Conservation (phyloP, 2,329 filamentous ascomycete genomes). For the Apiospora hydei region DNA sequence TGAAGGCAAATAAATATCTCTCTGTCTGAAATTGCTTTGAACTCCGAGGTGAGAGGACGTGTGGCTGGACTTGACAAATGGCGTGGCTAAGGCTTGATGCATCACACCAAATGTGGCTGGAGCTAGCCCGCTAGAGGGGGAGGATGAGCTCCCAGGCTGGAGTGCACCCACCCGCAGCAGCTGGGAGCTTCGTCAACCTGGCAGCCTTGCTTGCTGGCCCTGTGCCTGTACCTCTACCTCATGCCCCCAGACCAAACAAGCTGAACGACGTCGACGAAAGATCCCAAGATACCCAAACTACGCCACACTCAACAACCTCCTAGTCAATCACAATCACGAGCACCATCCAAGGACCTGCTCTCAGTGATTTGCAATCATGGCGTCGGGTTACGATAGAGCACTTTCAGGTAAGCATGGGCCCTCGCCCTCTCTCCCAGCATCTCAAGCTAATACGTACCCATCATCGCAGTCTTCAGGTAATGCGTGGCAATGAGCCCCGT, state of each 20-base stretch:
- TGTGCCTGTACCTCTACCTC: constrained; percentile 12
- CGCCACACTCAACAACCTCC: constrained; percentile 26
- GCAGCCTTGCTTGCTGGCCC: constrained; percentile 39
- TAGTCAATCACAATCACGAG: constrained; percentile 26
- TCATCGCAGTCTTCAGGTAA: constrained; percentile 80
- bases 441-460: constrained; percentile 51
- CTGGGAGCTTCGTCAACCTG: constrained; percentile 39
- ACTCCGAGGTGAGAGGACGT: neutral
- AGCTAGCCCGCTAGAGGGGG: neutral
- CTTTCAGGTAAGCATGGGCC: constrained; percentile 79
- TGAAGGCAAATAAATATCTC: too few species aligned
- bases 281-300: constrained; percentile 25
- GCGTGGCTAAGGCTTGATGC: neutral
- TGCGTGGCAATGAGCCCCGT: neutral
- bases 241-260: constrained; percentile 25
- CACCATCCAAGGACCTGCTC: constrained; percentile 6
- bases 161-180: constrained; percentile 17
- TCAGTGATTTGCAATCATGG: constrained; percentile 58
- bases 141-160: constrained; percentile 11
- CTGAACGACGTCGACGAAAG: constrained; percentile 24
- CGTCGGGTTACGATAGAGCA: constrained; percentile 98
- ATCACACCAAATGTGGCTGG: neutral
- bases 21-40: too few species aligned
- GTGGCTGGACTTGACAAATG: neutral
- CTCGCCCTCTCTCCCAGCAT: constrained; percentile 42